Evolutionary conservation across 441 rosid species (phyloP), one percentile per base, ranked within the genome.

Genomic region (Eutrema salsugineum): DNA sequence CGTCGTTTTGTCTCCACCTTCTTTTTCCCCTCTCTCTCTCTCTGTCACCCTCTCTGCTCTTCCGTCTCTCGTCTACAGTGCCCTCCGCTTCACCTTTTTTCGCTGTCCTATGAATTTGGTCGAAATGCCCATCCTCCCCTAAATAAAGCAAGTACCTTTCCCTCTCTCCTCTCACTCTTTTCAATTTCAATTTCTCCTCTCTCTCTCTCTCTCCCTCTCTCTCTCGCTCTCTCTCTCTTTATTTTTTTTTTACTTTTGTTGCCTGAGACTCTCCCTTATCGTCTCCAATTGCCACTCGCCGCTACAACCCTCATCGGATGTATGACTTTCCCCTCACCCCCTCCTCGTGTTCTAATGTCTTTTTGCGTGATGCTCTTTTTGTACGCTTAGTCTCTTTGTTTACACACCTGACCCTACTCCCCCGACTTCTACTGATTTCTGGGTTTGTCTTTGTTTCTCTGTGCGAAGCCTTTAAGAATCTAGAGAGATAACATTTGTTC

Each of bases 1-100:
- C 75, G 79, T 76, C 79, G 75, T 76, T 76, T 75, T 55, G 70
- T 62, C 75, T 70, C 60, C 78, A 33, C 70, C 17, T 46, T 16
- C 66, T 6, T 32, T 17, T 17, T 59, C 35, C 2, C 9, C 47
- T 51, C 60, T 48, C 9, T 57, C 17, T 2, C 15, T 65, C n/a
- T 39, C 62, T 22, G 6, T 28, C 33, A 15, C 30, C 35, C 55
- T 33, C 35, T 36, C 57, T 36, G 42, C 66, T 50, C 42, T 43
- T 47, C 65, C 58, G 28, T 42, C 72, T 66, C 72, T 66, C 66
- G 66, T 67, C 68, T 57, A 65, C 77, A 48, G 58, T 64, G 50
- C 71, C 63, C 61, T 49, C 68, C 54, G 33, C 75, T 63, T 51
- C 19, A 19, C 68, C 75, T 63, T 62, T 63, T 63, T 40, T 38